Conservation (phyloP, 768 basidiomycete species). For the Ramaria sp. region DNA sequence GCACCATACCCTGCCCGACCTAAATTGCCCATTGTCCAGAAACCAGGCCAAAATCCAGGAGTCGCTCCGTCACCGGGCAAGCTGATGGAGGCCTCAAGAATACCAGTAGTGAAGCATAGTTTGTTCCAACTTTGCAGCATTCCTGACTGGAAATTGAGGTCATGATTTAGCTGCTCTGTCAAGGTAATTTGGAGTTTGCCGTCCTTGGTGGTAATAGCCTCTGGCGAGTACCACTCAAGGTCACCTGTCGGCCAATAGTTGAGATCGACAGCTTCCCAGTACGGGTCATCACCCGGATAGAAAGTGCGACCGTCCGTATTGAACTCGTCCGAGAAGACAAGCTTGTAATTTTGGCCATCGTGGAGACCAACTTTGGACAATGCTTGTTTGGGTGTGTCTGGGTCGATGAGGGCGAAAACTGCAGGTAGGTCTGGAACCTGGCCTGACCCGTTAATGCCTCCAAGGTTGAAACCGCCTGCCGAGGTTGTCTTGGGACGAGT, state of each 20-base stretch:
- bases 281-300: conserved; percentile 76
- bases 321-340: conserved; percentile 88
- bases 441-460: conserved; percentile 77
- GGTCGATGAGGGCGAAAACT: conserved; percentile 64
- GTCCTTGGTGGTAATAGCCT: conserved; percentile 61
- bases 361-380: conserved; percentile 46
- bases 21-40: conserved; percentile 48
- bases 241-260: conserved; percentile 84
- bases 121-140: conserved; percentile 90
- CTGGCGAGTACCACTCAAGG: conserved; percentile 74
- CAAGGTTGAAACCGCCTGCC: conserved; percentile 67
- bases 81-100: conserved; percentile 75
- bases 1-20: conserved; percentile 84
- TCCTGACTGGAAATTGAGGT: conserved; percentile 66
- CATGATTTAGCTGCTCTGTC: conserved; percentile 54
- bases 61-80: conserved; percentile 51
- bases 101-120: conserved; percentile 88
- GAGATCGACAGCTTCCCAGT: conserved; percentile 78
- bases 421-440: conserved; percentile 73
- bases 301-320: conserved; percentile 61
- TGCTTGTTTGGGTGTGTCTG: conserved; percentile 54
- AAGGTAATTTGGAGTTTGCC: conserved; percentile 80
- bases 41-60: conserved; percentile 83
- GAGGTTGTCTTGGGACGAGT: conserved; percentile 15
- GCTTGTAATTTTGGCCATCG: conserved; percentile 69